Percentiles rank a stretch among this genome's conserved stretches.
phyloP scores from a whole-genome alignment of 2,329 filamentous ascomycete genomes.

The Cladophialophora chaetospira region DNA sequence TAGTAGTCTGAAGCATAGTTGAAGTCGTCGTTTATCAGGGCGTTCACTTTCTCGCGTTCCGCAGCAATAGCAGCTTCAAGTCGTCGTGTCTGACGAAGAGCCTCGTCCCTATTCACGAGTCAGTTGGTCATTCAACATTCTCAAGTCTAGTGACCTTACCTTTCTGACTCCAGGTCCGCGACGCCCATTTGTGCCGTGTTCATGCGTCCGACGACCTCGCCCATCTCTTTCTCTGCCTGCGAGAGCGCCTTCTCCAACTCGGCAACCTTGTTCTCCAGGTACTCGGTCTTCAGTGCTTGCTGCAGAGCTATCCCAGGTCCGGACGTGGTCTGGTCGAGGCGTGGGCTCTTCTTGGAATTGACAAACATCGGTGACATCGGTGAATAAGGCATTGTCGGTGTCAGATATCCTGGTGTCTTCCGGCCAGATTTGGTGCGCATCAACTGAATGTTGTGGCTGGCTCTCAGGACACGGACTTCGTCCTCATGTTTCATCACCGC shows the following conservation, averaged over 20 bases:
- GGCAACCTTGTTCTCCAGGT: constrained; percentile 74
- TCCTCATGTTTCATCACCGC: constrained; percentile 82
- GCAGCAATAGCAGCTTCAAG: constrained; percentile 68
- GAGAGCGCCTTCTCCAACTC: constrained; percentile 81
- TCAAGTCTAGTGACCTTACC: too few species aligned
- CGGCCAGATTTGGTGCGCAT: constrained; percentile 65
- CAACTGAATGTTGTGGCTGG: constrained; percentile 75
- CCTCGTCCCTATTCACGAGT: constrained; percentile 61
- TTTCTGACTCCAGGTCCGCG: constrained; percentile 67
- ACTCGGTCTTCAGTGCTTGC: constrained; percentile 72
- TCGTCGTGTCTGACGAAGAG: constrained; percentile 68
- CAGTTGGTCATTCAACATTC: too few species aligned
- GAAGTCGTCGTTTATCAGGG: constrained; percentile 24
- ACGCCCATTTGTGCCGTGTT: constrained; percentile 82
- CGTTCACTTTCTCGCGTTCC: constrained; percentile 56
- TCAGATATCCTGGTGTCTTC: constrained; percentile 43
- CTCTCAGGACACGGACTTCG: constrained; percentile 73
- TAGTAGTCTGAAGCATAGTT: constrained; percentile 27
- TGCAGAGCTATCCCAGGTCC: constrained; percentile 62
- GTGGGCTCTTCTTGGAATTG: constrained; percentile 55
- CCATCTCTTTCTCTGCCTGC: constrained; percentile 78
- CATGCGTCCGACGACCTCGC: constrained; percentile 79
- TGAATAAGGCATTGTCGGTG: constrained; percentile 56
- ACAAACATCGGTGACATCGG: constrained; percentile 65
- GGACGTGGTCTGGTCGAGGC: constrained; percentile 62